Base-by-base conservation (phyloP, 257 asterid genomes). In the Mentha longifolia region DNA sequence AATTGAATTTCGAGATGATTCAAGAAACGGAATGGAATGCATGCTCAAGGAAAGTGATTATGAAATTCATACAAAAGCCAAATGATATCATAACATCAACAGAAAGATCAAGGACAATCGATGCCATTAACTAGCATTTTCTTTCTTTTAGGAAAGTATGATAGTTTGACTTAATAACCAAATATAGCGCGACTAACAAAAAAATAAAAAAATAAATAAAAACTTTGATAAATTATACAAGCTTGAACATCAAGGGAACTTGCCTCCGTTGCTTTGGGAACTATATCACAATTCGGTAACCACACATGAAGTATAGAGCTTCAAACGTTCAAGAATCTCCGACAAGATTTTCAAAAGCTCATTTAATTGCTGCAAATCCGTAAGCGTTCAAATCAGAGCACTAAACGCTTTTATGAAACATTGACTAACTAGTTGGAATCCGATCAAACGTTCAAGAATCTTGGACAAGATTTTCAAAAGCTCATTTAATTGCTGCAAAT, bases 21-120 rank as follows among this genome's bases (percentile, higher is more conserved):
- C 31, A 33, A 47, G 63, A 50, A 72, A 28, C 50, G 42, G 46
- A 25, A 46, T 58, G 42, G 46, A 25, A 46, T 58, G 6, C 19
- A 50, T 13, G 45, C n/a, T 8, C 54, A 68, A 68, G 59, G 12
- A 22, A 51, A 67, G 31, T 35, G 50, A 67, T 50, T 15, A 45
- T 67, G 51, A 37, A 16, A 4, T 41, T 39, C 10, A 41, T 70
- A 43, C 33, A 56, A 54, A 56, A 9, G 51, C 17, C 16, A 35
- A 57, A 65, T 3, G 68, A 56, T 51, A 43, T 58, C 39, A 46
- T 25, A 45, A 50, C 66, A 69, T 17, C 49, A 59, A 45, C 22
- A 43, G 12, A 28, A 65, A 57, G 39, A 31, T 46, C 51, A 16
- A 58, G 43, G 37, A 59, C 47, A 54, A 17, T 3, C 65, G 59